A percentile compares a stretch with the other conserved stretches of the same genome.
Evolutionary conservation across 2,329 filamentous ascomycete species (phyloP).

Genomic region (Elsinoe arachidis): DNA sequence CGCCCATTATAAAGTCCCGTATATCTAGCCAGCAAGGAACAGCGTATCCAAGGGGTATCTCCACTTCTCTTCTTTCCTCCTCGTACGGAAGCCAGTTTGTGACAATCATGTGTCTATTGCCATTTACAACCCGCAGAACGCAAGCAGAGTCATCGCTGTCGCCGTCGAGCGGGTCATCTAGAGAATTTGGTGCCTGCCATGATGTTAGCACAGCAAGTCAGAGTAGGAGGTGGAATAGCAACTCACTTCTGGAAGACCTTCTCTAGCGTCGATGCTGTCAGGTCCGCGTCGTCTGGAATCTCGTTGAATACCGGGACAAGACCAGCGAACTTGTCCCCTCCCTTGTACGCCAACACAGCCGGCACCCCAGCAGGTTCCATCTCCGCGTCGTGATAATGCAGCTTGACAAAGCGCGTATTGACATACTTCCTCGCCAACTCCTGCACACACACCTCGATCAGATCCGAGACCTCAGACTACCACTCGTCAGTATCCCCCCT

Average conservation of each 20-base stretch:
- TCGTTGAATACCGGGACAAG: constrained; percentile 79
- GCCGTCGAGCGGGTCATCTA: neutral
- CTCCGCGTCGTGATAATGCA: constrained; percentile 86
- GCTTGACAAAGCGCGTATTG: constrained; percentile 76
- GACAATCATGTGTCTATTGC: no score
- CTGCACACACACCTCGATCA: constrained; percentile 69
- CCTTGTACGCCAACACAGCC: constrained; percentile 79
- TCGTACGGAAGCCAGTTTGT: no score
- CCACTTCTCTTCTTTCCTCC: no score
- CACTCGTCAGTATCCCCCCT: constrained; percentile 15
- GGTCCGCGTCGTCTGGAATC: constrained; percentile 56
- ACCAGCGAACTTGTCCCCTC: constrained; percentile 83
- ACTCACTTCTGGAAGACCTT: constrained; percentile 48
- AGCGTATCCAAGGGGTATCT: no score
- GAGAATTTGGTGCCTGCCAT: constrained; percentile 14
- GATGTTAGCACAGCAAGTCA: neutral
- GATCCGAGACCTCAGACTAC: constrained; percentile 68
- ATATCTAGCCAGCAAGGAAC: no score
- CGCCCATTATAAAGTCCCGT: no score
- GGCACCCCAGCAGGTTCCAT: constrained; percentile 86
- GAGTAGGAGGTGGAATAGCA: neutral
- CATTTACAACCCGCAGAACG: no score
- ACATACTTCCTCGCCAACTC: constrained; percentile 65
- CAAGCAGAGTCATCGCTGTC: no score
- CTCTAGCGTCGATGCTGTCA: constrained; percentile 48